Percentiles rank a stretch among this genome's conserved stretches.
Conservation (phyloP, 2,329 filamentous ascomycete species). For the Colletotrichum sp. region DNA sequence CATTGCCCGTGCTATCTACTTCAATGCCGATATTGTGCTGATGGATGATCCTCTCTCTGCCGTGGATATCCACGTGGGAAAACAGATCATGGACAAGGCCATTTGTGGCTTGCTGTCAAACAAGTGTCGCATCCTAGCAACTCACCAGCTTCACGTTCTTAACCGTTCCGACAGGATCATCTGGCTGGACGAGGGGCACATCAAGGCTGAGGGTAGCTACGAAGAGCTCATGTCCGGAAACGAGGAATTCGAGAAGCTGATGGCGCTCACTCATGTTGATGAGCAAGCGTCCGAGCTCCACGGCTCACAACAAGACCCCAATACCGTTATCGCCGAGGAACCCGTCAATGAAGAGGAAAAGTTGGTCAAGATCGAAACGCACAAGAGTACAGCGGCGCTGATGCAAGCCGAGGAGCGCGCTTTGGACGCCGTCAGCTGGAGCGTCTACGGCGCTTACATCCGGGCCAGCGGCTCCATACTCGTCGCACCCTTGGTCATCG, state of each 20-base stretch:
- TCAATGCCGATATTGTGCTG: conserved; percentile 68
- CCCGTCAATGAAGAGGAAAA: conserved; percentile 33
- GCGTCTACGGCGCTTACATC: conserved; percentile 79
- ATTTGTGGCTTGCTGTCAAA: conserved; percentile 86
- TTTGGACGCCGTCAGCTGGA: conserved; percentile 77
- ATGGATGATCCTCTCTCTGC: conserved; percentile 74
- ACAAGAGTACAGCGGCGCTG: conserved; percentile 63
- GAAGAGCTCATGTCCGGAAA: conserved; percentile 83
- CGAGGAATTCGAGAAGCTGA: conserved; percentile 76
- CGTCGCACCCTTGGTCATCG: conserved; percentile 67
- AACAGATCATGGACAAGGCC: conserved; percentile 88
- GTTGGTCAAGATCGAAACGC: conserved; percentile 52
- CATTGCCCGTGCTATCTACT: conserved; percentile 84
- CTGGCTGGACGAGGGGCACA: conserved; percentile 85
- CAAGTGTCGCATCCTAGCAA: conserved; percentile 89
- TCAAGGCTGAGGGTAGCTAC: conserved; percentile 87
- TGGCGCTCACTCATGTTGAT: conserved; percentile 64
- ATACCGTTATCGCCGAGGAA: conserved; percentile 13
- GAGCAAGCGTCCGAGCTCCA: background rate
- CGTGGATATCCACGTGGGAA: conserved; percentile 72
- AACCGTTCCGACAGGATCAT: conserved; percentile 89
- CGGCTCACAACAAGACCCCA: background rate
- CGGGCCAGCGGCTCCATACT: conserved; percentile 73
- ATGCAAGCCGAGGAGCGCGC: conserved; percentile 78
- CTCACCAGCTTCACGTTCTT: conserved; percentile 91